Percentiles rank a stretch among this genome's conserved stretches.
Conservation (phyloP, 805 yeast genomes). For the Ogataea naganishii region DNA sequence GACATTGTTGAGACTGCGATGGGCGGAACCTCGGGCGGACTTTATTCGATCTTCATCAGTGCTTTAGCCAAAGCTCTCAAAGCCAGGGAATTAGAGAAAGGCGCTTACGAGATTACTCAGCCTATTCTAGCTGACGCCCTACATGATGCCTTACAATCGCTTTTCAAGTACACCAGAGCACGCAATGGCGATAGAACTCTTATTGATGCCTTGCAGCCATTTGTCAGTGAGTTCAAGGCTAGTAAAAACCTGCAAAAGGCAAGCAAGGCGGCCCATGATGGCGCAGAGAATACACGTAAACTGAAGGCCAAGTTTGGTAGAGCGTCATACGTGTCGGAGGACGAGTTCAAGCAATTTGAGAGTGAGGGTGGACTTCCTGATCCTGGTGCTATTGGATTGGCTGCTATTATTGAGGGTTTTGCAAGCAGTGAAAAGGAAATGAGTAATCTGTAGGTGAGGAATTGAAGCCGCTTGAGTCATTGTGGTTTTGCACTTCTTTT, state of each 20-base stretch:
- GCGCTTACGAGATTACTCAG: slow-evolving; percentile 21
- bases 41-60: slow-evolving; percentile 77
- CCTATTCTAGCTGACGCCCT: slow-evolving; percentile 40
- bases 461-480: too few relatives aligned
- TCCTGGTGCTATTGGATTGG: slow-evolving; percentile 91
- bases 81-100: slow-evolving; percentile 28
- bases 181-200: slow-evolving; percentile 83
- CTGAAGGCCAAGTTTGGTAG: slow-evolving; percentile 86
- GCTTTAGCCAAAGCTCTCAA: slow-evolving; percentile 53
- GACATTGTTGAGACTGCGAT: slow-evolving; percentile 74
- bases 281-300: slow-evolving; percentile 68
- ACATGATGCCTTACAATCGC: slow-evolving; percentile 56
- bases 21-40: slow-evolving; percentile 97
- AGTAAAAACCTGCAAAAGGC: slow-evolving; percentile 52
- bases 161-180: slow-evolving; percentile 83
- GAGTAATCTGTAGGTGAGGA: slow-evolving; percentile 3
- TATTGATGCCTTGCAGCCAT: slow-evolving; percentile 85
- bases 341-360: slow-evolving; percentile 39
- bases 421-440: slow-evolving; percentile 12
- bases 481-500: background rate
- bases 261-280: slow-evolving; percentile 57
- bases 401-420: slow-evolving; percentile 24
- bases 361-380: slow-evolving; percentile 77
- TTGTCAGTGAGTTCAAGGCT: slow-evolving; percentile 50
- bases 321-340: slow-evolving; percentile 77